phyloP scores from a whole-genome alignment of 331 rosid species.

The Malus hybrid region DNA sequence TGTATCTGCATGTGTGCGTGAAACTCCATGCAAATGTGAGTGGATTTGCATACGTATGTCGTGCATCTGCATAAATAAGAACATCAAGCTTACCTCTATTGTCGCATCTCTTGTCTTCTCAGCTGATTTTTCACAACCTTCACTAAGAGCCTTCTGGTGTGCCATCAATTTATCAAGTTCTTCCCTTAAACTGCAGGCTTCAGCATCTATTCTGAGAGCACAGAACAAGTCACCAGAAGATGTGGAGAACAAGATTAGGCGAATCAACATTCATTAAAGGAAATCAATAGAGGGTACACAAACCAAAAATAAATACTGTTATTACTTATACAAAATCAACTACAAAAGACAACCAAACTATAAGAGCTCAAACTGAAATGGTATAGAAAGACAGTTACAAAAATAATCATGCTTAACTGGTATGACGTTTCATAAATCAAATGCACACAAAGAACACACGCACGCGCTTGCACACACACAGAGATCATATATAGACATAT shows the following conservation, averaged over 20 bases:
- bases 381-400: not conserved
- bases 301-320: not conserved
- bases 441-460: too few relatives aligned
- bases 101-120: slow-evolving; percentile 18
- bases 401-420: not conserved
- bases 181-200: slow-evolving; percentile 56
- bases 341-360: not conserved
- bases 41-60: not conserved
- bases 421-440: too few relatives aligned
- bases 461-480: too few relatives aligned
- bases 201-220: slow-evolving; percentile 82
- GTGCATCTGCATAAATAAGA: not conserved
- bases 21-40: not conserved
- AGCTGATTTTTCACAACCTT: slow-evolving; percentile 19
- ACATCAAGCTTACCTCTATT: slow-evolving; percentile 36
- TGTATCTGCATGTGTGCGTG: not conserved
- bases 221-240: slow-evolving; percentile 25
- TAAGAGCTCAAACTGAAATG: not conserved
- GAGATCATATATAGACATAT: too few relatives aligned
- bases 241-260: slow-evolving; percentile 10
- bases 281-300: not conserved
- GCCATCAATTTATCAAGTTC: slow-evolving; percentile 42
- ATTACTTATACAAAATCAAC: not conserved
- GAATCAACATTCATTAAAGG: not conserved
- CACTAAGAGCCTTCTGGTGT: slow-evolving; percentile 16